phyloP scores from a whole-genome alignment of 768 basidiomycete species.

The Crassisporium funariophilum region DNA sequence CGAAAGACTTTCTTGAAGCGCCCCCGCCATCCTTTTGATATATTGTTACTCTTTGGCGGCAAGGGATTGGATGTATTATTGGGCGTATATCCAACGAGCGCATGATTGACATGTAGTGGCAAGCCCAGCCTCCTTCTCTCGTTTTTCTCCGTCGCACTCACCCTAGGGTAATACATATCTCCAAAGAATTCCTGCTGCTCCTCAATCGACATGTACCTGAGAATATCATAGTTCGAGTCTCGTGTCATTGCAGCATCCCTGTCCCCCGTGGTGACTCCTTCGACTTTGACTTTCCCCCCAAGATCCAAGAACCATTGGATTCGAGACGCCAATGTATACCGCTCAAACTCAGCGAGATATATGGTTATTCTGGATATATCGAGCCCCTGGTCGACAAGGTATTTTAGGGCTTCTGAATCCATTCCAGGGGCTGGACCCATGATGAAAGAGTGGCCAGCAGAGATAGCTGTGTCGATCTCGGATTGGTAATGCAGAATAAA shows the following conservation, averaged over 20 bases:
- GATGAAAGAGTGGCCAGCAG: slow-evolving; percentile 22
- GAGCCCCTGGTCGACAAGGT: slow-evolving; percentile 20
- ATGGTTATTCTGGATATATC: slow-evolving; percentile 20
- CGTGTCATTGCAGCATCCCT: slow-evolving; percentile 29
- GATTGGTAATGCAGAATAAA: slow-evolving; percentile 22
- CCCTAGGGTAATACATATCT: slow-evolving; percentile 18
- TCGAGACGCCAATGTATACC: neutral
- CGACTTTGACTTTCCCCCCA: slow-evolving; percentile 21
- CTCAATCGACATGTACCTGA: slow-evolving; percentile 24
- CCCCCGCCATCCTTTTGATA: too few species aligned
- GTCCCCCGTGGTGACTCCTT: slow-evolving; percentile 19
- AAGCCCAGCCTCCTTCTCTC: slow-evolving; percentile 22
- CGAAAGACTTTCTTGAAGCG: too few species aligned
- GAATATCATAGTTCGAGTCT: slow-evolving; percentile 26
- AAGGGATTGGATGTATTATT: too few species aligned
- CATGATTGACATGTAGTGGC: slow-evolving; percentile 14
- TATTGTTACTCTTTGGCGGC: too few species aligned
- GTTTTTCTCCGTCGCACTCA: slow-evolving; percentile 28
- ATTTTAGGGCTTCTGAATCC: slow-evolving; percentile 23
- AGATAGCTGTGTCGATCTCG: slow-evolving; percentile 17
- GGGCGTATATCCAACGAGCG: too few species aligned
- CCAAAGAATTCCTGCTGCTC: slow-evolving; percentile 27
- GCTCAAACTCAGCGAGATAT: slow-evolving; percentile 23
- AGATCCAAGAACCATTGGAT: slow-evolving; percentile 16
- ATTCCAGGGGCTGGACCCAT: slow-evolving; percentile 27